Base-by-base conservation (phyloP, 768 basidiomycete species). In the Hypsizygus marmoreus region DNA sequence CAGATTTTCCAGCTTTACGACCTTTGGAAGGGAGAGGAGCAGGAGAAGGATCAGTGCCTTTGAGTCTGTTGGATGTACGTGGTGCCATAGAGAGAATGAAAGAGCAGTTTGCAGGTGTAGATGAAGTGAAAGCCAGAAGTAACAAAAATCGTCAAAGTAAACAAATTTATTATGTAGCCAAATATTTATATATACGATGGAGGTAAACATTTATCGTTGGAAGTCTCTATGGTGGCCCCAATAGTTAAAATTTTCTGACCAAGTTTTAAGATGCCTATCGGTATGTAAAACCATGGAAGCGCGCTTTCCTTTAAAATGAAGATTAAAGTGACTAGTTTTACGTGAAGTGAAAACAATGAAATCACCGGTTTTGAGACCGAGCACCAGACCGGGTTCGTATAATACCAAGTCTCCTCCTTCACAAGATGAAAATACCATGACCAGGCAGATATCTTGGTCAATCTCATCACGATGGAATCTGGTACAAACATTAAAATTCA, bases 361-460 rank as follows among this genome's bases (percentile, higher is more conserved):
- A 47, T 67, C 60, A 39, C 61, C 60, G 29, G 43, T 25, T 4
- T 42, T 19, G 0, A 56, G 12, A 6, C 53, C 36, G 26, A 65
- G 19, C 12, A 57, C 54, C 7, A 65, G 38, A n/a, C 64, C 62
- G 16, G 46, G 43, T 40, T 67, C 61, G 38, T 48, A 33, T 2
- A 65, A 36, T 16, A 44, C 40, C 1, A 65, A 29, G 13, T 61
- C 58, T 9, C 64, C 65, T 23, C 61, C 64, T 40, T 39, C 30
- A 40, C 56, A 63, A 25, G 56, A 43, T 3, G 50, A 45, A 28
- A 59, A 40, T 14, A 46, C 42, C 13, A 62, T 47, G 24, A 67
- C 50, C 16, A 63, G 36, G 47, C 65, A 67, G 11, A 65, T 28
- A 13, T 35, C 19, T 14, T 49, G 22, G 51, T 64, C 61, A 9